A percentile compares a stretch with the other conserved stretches of the same genome.
Conservation (phyloP, 176 grass and related monocot genomes). For the Triticum timopheevii region DNA sequence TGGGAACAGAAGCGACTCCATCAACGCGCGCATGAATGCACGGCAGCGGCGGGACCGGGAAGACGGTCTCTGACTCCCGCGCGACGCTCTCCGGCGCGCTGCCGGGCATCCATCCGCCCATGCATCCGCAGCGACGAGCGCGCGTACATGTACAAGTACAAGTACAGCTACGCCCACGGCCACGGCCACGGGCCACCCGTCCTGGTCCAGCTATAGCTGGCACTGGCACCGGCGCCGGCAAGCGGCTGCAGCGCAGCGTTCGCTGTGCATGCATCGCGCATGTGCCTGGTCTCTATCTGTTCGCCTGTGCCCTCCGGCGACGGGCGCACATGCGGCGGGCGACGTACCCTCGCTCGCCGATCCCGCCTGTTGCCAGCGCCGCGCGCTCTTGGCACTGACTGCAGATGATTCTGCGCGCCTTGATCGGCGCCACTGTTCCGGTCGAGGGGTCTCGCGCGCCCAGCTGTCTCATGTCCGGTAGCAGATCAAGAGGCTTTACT, state of each 20-base stretch:
- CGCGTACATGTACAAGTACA: not conserved
- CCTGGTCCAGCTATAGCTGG: constrained; percentile 7
- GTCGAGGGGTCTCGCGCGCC: not conserved
- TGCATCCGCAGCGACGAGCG: not conserved
- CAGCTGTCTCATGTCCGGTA: constrained; percentile 28
- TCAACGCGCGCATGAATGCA: not conserved
- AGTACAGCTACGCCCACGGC: not conserved
- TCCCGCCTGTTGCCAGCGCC: not conserved
- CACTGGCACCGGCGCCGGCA: not conserved
- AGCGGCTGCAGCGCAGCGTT: not conserved
- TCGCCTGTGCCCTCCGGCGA: constrained; percentile 30
- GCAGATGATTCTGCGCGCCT: too few relatives aligned
- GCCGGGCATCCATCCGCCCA: not conserved
- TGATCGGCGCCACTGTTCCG: constrained; percentile 18
- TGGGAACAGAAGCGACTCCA: not conserved
- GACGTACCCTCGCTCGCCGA: not conserved
- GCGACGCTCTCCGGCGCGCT: not conserved
- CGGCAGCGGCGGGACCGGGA: not conserved
- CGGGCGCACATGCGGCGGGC: not conserved
- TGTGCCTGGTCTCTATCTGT: constrained; percentile 12
- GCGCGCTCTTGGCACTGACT: too few relatives aligned
- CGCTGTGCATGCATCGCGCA: constrained; percentile 9
- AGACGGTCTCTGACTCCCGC: not conserved
- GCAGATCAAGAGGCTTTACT: constrained; percentile 18
- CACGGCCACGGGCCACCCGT: not conserved